Evolutionary conservation across 139 green algal species (phyloP).

Genomic region (Ettlia oleoabundans): DNA sequence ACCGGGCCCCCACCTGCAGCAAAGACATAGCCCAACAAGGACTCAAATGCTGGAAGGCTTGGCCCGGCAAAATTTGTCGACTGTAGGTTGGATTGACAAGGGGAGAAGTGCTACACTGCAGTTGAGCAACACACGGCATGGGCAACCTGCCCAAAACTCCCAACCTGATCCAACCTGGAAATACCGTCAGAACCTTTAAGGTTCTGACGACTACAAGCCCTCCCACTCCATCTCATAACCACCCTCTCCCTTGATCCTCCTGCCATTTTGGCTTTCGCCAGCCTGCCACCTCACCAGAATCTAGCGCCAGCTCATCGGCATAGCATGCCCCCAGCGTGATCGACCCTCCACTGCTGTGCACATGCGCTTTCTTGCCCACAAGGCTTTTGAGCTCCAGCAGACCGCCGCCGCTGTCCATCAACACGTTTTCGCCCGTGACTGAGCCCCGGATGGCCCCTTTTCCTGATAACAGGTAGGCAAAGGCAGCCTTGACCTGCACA

Average conservation of each 20-base stretch:
- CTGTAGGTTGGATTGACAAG: no score
- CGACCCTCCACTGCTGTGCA: background rate
- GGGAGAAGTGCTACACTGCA: no score
- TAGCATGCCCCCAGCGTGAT: constrained; percentile 34
- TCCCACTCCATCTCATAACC: background rate
- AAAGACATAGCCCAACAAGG: background rate
- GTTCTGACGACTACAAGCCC: background rate
- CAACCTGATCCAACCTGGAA: no score
- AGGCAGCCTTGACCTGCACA: constrained; percentile 20
- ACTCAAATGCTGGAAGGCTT: background rate
- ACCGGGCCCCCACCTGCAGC: constrained; percentile 8
- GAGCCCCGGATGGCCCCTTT: constrained; percentile 17
- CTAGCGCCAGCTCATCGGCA: constrained; percentile 15
- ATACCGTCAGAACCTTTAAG: no score
- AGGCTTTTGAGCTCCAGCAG: constrained; percentile 15
- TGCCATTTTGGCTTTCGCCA: background rate
- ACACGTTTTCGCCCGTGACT: constrained; percentile 12
- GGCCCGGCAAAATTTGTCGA: background rate
- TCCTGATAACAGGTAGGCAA: constrained; percentile 20
- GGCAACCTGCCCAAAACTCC: no score
- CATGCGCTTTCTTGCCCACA: background rate
- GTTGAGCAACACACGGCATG: no score
- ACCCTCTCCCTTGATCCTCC: background rate
- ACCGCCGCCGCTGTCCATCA: constrained; percentile 20
- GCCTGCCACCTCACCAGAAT: background rate